Conservation (phyloP, 2,329 filamentous ascomycete genomes). For the Beauveria caledonica region DNA sequence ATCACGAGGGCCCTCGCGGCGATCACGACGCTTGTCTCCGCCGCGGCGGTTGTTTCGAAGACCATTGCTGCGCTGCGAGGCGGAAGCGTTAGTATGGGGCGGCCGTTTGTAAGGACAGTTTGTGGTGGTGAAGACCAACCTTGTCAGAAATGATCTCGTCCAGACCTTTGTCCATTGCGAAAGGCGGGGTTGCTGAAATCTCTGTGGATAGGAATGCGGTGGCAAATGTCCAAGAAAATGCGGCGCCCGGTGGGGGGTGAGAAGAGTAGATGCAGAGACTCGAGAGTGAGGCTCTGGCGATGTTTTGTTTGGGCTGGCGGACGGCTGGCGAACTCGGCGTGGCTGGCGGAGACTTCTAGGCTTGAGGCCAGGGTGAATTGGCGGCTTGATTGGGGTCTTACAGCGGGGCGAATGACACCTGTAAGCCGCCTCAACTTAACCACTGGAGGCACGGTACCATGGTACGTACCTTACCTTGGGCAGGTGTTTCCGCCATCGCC, state of each 20-base stretch:
- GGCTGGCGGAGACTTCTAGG: background rate
- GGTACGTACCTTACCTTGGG: no score
- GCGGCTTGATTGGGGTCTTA: no score
- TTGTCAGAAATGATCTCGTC: slow-evolving; percentile 49
- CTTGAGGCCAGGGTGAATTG: background rate
- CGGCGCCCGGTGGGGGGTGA: background rate
- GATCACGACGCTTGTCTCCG: slow-evolving; percentile 27
- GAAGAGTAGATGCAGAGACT: background rate
- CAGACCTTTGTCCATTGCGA: slow-evolving; percentile 45
- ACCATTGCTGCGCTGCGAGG: slow-evolving; percentile 24
- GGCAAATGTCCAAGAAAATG: background rate
- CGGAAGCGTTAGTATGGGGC: slow-evolving; percentile 15
- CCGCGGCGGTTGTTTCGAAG: slow-evolving; percentile 26
- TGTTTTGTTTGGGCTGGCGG: slow-evolving; percentile 9
- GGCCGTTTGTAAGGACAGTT: slow-evolving; percentile 10
- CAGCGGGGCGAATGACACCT: no score
- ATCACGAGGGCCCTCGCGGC: slow-evolving; percentile 59
- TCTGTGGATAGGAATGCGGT: background rate
- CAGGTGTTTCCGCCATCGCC: no score
- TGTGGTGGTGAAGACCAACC: slow-evolving; percentile 21
- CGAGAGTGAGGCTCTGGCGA: slow-evolving; percentile 3
- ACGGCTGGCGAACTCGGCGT: background rate
- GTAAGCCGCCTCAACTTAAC: no score
- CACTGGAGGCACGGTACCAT: no score
- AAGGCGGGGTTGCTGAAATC: background rate